Base-by-base conservation (phyloP, 176 grass and related monocot species). In the Avena sativa region DNA sequence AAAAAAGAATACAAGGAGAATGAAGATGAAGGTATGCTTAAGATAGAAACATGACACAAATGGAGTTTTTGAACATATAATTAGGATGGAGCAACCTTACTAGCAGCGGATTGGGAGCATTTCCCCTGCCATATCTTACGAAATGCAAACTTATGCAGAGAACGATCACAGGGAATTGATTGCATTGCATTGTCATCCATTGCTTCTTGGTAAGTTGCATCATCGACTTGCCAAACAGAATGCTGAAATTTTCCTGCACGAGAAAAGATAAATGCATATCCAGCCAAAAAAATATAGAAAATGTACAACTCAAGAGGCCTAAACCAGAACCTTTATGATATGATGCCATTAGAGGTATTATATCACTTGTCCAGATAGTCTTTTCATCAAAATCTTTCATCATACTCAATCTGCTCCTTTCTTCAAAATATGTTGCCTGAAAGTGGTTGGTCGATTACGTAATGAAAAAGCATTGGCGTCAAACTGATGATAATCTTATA, bases 381-480 rank as follows among this genome's bases (percentile, higher is more conserved):
- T 90, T 92, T 86, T 98, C 96, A 79, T 98, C 96, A 92, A 92
- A 98, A 92, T 98, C 96, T 94, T 92, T 95, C 93, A 98, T 91
- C 79, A 88, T 71, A 88, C 53, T 78, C 62, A 95, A 66, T 60
- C 87, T 94, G 48, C 92, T 90, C 75, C 83, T 90, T 88, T 94
- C 96, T 90, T 95, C 90, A 88, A 95, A 71, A 88, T 94, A 98
- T 38, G 90, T 89, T 53, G 88, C 93, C 96, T 98, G 82, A 65
- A 70, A 94, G 82, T 58, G 64, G 56, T 83, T 64, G 50, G 80
- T 85, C 59, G 15, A 80, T 81, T 20, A 78, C 38, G 47, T 48
- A 61, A 87, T 61, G n/a, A 78, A 82, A 64, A 85, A 50, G 38
- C 50, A 71, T 59, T 68, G 5, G 53, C 8, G 64, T 19, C 21